Evolutionary conservation across 2,329 filamentous ascomycete species (phyloP).

Genomic region (Diatrype stigma): DNA sequence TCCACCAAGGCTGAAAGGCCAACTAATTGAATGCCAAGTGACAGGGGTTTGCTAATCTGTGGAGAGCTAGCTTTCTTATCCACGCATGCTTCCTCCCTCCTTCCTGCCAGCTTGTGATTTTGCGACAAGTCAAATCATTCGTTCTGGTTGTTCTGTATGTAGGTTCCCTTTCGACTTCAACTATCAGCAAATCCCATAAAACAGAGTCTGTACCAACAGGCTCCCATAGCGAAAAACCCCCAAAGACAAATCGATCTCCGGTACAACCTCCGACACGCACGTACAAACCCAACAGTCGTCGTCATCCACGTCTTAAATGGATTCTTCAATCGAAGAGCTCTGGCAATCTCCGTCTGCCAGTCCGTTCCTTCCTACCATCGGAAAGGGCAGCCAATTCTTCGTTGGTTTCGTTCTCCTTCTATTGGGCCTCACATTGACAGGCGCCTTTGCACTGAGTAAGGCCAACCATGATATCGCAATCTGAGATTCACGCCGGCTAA

Average conservation of each 20-base stretch:
- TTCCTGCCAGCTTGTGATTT: background rate
- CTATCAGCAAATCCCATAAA: background rate
- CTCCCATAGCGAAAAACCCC: too few relatives aligned
- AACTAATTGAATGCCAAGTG: background rate
- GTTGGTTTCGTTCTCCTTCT: constrained; percentile 74
- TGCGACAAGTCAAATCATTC: background rate
- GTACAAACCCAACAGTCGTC: background rate
- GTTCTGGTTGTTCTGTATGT: too few relatives aligned
- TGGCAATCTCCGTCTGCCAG: constrained; percentile 90
- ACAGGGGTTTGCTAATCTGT: background rate
- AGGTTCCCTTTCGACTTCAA: background rate
- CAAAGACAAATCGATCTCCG: background rate
- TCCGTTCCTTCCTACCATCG: constrained; percentile 75
- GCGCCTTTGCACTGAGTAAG: constrained; percentile 83
- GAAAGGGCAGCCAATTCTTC: constrained; percentile 79
- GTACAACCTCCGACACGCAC: too few relatives aligned
- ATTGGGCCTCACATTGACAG: constrained; percentile 67
- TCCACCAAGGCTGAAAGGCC: background rate
- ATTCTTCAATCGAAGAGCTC: constrained; percentile 79
- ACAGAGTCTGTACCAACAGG: too few relatives aligned
- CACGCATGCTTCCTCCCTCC: too few relatives aligned
- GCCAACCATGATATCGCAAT: constrained; percentile 5
- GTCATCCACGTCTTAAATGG: constrained; percentile 50
- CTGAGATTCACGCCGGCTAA: background rate
- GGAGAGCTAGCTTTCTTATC: too few relatives aligned